phyloP scores from a whole-genome alignment of 331 rosid species.

The Ulmus americana region DNA sequence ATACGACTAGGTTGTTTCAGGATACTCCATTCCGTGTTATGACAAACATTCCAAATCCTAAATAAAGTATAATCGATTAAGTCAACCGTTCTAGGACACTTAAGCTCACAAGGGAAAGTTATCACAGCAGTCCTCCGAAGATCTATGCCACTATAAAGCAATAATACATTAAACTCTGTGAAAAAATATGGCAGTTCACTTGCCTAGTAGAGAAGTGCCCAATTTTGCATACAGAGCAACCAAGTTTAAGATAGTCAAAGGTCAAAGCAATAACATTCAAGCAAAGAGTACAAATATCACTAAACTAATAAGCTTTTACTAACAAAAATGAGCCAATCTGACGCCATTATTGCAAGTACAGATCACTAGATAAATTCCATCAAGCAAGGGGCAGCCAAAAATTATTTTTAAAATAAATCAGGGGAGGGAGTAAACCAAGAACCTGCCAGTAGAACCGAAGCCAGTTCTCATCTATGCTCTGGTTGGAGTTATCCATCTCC shows the following conservation, averaged over 20 bases:
- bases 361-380: background rate
- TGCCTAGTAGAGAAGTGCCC: background rate
- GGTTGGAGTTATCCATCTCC: slow-evolving; percentile 50
- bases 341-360: background rate
- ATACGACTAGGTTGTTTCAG: background rate
- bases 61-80: slow-evolving; percentile 15
- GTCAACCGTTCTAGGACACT: background rate
- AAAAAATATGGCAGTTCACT: slow-evolving; percentile 2
- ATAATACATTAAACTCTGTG: background rate
- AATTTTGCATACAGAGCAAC: no score
- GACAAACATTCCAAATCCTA: background rate
- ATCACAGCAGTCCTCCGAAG: background rate
- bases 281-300: background rate
- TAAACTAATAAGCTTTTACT: background rate
- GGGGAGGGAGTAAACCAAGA: slow-evolving; percentile 19
- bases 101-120: background rate
- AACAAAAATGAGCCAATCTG: background rate
- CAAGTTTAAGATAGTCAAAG: no score
- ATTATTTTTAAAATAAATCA: background rate
- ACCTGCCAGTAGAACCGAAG: slow-evolving; percentile 98
- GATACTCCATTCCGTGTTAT: background rate
- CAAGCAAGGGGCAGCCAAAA: slow-evolving; percentile 2
- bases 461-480: slow-evolving; percentile 77
- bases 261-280: background rate
- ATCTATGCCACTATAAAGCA: background rate